phyloP scores from a whole-genome alignment of 2,329 filamentous ascomycete species.

The Chaetomiaceae sp. region DNA sequence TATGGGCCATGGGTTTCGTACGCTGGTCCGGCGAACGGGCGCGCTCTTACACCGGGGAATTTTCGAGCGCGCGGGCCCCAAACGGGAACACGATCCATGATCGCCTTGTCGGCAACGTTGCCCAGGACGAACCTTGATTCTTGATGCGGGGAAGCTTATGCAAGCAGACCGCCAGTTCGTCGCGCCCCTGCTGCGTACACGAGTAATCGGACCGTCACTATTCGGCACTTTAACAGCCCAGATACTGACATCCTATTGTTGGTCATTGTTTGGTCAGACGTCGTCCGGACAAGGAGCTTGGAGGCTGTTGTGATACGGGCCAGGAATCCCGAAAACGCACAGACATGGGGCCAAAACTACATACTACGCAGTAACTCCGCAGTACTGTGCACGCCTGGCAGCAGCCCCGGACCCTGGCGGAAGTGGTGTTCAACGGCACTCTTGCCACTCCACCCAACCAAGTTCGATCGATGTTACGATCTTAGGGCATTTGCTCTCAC shows the following conservation, averaged over 20 bases:
- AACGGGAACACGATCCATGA: constrained; percentile 25
- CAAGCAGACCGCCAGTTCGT: constrained; percentile 22
- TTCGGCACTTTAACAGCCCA: not conserved
- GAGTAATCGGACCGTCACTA: not conserved
- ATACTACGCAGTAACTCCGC: not conserved
- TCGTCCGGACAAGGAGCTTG: constrained; percentile 27
- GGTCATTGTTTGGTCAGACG: constrained; percentile 24
- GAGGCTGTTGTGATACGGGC: constrained; percentile 28
- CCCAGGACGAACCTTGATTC: constrained; percentile 27
- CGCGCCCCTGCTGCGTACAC: not conserved
- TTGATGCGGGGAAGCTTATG: constrained; percentile 29
- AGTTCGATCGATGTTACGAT: constrained; percentile 21
- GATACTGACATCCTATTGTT: constrained; percentile 20
- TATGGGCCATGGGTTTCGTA: not conserved
- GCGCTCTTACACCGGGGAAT: not conserved
- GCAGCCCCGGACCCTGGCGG: too few species aligned
- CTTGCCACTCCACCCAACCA: constrained; percentile 1
- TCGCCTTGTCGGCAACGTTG: constrained; percentile 21
- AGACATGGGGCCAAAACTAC: constrained; percentile 23
- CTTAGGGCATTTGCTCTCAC: constrained; percentile 19
- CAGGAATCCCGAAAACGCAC: constrained; percentile 28
- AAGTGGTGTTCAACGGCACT: too few species aligned
- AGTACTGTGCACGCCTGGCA: too few species aligned
- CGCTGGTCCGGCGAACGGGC: too few species aligned
- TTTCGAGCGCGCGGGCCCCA: not conserved